These are phyloP conservation scores for Phytophthora macrochlamydospora DNA, from an alignment of 352 stramenopile species.

Conservation along the genomic window DNA sequence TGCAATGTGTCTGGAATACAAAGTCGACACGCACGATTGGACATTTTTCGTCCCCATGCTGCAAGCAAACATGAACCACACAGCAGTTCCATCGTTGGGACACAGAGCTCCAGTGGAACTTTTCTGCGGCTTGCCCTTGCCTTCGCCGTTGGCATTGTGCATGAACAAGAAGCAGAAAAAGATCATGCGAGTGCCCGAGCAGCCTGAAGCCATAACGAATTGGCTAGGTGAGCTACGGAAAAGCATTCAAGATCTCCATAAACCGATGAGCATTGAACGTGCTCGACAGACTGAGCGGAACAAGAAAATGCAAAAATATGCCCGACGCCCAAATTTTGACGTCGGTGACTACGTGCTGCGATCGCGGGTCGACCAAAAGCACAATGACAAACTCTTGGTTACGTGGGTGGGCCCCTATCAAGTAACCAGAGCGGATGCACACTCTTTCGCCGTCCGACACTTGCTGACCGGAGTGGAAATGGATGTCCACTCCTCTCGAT, in stretches of 20 bases:
- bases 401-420: too few relatives aligned
- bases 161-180: neutral
- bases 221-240: neutral
- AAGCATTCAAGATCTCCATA: slow-evolving; percentile 19
- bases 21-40: slow-evolving; percentile 21
- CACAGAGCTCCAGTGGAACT: slow-evolving; percentile 26
- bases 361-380: too few relatives aligned
- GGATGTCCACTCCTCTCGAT: slow-evolving; percentile 4
- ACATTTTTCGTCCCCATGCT: slow-evolving; percentile 19
- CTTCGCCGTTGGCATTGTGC: neutral
- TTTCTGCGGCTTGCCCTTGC: slow-evolving; percentile 19
- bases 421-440: too few relatives aligned
- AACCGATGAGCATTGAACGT: slow-evolving; percentile 2
- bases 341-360: too few relatives aligned
- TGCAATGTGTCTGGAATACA: slow-evolving; percentile 5
- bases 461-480: too few relatives aligned
- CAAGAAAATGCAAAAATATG: slow-evolving; percentile 11
- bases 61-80: slow-evolving; percentile 39
- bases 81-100: slow-evolving; percentile 21
- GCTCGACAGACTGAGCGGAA: slow-evolving; percentile 15
- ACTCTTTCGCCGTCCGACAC: too few relatives aligned
- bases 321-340: too few relatives aligned
- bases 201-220: neutral
- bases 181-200: neutral
- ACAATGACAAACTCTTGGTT: too few relatives aligned